These are phyloP conservation scores for Dichotomopilus funicola DNA, from an alignment of 2,329 filamentous ascomycete species.

Conservation along the genomic window DNA sequence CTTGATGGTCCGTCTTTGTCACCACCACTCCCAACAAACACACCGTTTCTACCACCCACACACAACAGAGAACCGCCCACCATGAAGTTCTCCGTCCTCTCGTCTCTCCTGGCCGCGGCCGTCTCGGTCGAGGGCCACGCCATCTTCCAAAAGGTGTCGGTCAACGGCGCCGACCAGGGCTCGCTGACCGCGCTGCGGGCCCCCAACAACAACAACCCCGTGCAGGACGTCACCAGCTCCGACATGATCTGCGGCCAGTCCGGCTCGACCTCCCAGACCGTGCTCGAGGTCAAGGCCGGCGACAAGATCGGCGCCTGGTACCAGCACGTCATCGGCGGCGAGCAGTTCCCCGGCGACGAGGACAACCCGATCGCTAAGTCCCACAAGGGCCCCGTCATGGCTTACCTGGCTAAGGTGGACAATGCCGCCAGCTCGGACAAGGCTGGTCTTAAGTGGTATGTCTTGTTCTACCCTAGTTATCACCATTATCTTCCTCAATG, in stretches of 20 bases:
- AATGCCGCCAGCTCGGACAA: constrained; percentile 40
- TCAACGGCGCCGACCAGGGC: constrained; percentile 40
- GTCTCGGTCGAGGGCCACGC: constrained; percentile 35
- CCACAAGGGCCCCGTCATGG: constrained; percentile 49
- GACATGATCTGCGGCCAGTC: constrained; percentile 45
- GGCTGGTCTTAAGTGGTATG: constrained; percentile 37
- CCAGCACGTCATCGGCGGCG: constrained; percentile 49
- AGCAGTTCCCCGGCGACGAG: constrained; percentile 41
- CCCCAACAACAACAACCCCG: constrained; percentile 47
- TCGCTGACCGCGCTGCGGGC: constrained; percentile 40
- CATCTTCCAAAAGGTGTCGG: constrained; percentile 43
- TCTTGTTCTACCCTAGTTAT: no score
- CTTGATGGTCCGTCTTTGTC: neutral
- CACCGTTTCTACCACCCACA: neutral
- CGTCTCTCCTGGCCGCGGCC: constrained; percentile 30
- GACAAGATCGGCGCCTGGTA: constrained; percentile 47
- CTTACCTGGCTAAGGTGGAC: constrained; percentile 48
- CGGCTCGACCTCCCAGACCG: constrained; percentile 34
- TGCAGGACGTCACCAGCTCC: constrained; percentile 42
- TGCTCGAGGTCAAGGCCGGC: constrained; percentile 45
- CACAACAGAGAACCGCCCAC: constrained; percentile 8
- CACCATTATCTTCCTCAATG: no score
- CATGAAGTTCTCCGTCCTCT: constrained; percentile 34
- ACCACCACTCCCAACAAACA: neutral
- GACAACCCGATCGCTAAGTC: constrained; percentile 49